phyloP scores from a whole-genome alignment of 345 rosid species.

The Mallotus nudiflorus region DNA sequence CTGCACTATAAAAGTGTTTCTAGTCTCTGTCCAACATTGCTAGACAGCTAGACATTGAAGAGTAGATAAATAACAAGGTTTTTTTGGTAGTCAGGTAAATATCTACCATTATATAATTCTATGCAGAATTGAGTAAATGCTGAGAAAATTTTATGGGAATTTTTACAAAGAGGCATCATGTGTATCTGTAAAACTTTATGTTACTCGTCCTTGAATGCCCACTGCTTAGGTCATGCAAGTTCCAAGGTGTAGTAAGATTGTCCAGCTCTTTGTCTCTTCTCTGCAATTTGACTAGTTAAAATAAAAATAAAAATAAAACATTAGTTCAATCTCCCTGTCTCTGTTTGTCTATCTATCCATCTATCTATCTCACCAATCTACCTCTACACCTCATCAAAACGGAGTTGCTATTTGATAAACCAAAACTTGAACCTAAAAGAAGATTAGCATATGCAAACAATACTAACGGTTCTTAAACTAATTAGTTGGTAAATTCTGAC shows the following conservation, averaged over 20 bases:
- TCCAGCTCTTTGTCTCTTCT: background rate
- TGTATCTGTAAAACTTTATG: background rate
- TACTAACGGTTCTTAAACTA: too few relatives aligned
- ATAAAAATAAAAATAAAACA: too few relatives aligned
- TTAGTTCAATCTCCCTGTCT: too few relatives aligned
- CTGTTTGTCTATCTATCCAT: too few relatives aligned
- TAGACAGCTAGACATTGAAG: slow-evolving; percentile 57
- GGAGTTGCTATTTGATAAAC: too few relatives aligned
- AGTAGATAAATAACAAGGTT: slow-evolving; percentile 33
- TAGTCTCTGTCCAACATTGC: slow-evolving; percentile 17
- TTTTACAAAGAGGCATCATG: slow-evolving; percentile 2
- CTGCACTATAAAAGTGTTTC: slow-evolving; percentile 14
- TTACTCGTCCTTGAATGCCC: slow-evolving; percentile 33
- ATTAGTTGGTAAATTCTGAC: too few relatives aligned
- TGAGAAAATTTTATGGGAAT: slow-evolving; percentile 11
- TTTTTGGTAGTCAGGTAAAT: slow-evolving; percentile 35
- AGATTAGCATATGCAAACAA: too few relatives aligned
- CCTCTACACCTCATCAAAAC: too few relatives aligned
- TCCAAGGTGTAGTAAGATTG: background rate
- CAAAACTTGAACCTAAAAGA: too few relatives aligned
- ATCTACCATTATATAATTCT: slow-evolving; percentile 11
- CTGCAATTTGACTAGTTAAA: too few relatives aligned
- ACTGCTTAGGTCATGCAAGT: slow-evolving; percentile 17
- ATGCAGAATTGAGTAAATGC: slow-evolving; percentile 22
- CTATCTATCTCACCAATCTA: too few relatives aligned